Evolutionary conservation across 164 flowering plant species (phyloP), one percentile per base, ranked within the genome.

Genomic region (Magnolia changhungtana): DNA sequence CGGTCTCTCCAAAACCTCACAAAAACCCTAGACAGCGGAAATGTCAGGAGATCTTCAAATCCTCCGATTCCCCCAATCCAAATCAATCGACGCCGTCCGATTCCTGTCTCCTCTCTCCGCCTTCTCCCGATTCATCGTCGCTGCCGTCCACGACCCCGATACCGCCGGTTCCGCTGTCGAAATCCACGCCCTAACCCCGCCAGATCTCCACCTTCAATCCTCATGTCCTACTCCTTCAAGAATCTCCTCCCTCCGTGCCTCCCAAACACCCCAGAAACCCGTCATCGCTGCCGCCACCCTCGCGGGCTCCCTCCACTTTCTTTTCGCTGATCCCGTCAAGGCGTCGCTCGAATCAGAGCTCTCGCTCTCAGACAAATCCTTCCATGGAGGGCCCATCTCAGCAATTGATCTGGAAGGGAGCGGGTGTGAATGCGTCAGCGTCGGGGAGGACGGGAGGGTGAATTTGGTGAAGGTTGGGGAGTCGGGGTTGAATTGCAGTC

Each of bases 391-490:
- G 29, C 78, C 87, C 18, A 77, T 88, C 65, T 81, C 87, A 45
- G 85, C 87, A 7, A 76, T 93, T 59, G 98, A 92, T 82, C 72
- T 89, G 88, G 52, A 78, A 76, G 89, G 80, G 9, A 77, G 81
- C 67, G 93, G 89, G 59, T 74, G 20, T 16, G 94, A 88, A 63
- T 90, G 93, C 73, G 89, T 94, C 59, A 85, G 79, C 71, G 96
- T 87, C 49, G 94, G 92, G 58, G 94, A 88, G 55, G 97, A 91
- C 81, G 99, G 97, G 86, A 86, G 89, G 81, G 93, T 93, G 67
- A 91, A 87, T 85, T 78, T 92, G 85, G 91, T 87, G 21, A 82
- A 55, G 67, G 45, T 85, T 55, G 89, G 86, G 11, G 86, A 78
- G 18, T 69, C 84, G 3, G 58, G 75, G 67, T 64, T 87, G 85